Evolutionary conservation across 2,329 filamentous ascomycete genomes (phyloP).

Genomic region (Aschersonia sp.): DNA sequence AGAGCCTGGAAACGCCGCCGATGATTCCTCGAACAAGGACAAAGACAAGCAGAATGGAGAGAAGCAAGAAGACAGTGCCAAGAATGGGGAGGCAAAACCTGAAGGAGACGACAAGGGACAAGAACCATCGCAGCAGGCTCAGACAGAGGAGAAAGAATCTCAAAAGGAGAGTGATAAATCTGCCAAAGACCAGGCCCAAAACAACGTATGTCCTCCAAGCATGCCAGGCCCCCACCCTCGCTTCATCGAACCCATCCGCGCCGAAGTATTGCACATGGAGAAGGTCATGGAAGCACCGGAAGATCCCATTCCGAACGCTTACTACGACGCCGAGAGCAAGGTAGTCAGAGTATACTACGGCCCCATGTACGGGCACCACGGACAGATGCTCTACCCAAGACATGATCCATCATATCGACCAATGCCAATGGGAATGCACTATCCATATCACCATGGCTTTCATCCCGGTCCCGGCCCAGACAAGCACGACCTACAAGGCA

Average conservation of each 20-base stretch:
- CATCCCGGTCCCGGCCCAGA: slow-evolving; percentile 4
- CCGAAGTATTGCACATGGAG: slow-evolving; percentile 38
- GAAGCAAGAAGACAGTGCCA: slow-evolving; percentile 5
- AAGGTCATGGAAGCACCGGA: slow-evolving; percentile 35
- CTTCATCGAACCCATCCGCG: slow-evolving; percentile 30
- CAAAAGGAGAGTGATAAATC: too few species aligned
- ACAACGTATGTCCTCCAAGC: slow-evolving; percentile 12
- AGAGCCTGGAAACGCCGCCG: not conserved
- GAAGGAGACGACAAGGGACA: not conserved
- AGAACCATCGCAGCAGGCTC: not conserved
- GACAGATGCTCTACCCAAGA: slow-evolving; percentile 28
- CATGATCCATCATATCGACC: slow-evolving; percentile 14
- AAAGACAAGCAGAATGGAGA: slow-evolving; percentile 6
- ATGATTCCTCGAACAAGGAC: slow-evolving; percentile 2
- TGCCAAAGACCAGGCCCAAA: slow-evolving; percentile 5
- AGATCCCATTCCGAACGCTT: slow-evolving; percentile 45
- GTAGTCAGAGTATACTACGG: slow-evolving; percentile 44
- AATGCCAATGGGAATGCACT: slow-evolving; percentile 26
- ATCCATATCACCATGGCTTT: slow-evolving; percentile 28
- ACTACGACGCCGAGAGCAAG: slow-evolving; percentile 36
- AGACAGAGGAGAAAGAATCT: too few species aligned
- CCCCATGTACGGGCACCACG: slow-evolving; percentile 36
- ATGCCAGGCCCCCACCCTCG: slow-evolving; percentile 18
- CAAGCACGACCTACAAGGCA: slow-evolving; percentile 11
- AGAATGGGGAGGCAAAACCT: slow-evolving; percentile 2